phyloP scores from a whole-genome alignment of 202 grass and related monocot species.

The Zizania palustris region DNA sequence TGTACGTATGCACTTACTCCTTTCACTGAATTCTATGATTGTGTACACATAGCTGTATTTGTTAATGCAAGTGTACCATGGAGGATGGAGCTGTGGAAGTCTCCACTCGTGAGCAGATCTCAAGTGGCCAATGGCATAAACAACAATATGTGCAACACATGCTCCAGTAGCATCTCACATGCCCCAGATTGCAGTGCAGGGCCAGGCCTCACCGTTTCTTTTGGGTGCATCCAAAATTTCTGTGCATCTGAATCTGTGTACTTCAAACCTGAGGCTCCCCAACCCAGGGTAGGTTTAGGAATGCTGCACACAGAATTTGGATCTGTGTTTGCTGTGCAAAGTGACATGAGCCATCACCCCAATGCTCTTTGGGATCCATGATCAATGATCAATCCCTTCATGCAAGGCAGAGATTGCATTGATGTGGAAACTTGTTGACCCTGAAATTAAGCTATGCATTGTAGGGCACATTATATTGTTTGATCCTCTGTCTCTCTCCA shows the following conservation, averaged over 20 bases:
- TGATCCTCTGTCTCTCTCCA: neutral
- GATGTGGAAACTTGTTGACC: slow-evolving; percentile 34
- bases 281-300: slow-evolving; percentile 41
- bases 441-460: neutral
- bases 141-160: slow-evolving; percentile 47
- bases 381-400: neutral
- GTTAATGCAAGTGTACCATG: slow-evolving; percentile 46
- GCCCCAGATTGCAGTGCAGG: slow-evolving; percentile 29
- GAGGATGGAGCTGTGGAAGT: slow-evolving; percentile 42
- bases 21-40: slow-evolving; percentile 3
- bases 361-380: slow-evolving; percentile 29
- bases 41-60: slow-evolving; percentile 26
- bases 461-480: neutral
- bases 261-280: slow-evolving; percentile 53
- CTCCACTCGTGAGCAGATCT: slow-evolving; percentile 48
- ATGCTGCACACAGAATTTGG: slow-evolving; percentile 37
- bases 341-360: slow-evolving; percentile 39
- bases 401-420: neutral
- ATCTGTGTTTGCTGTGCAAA: slow-evolving; percentile 43
- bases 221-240: neutral
- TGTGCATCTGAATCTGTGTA: slow-evolving; percentile 50
- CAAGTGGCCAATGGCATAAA: slow-evolving; percentile 41
- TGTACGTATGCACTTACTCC: slow-evolving; percentile 23
- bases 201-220: neutral
- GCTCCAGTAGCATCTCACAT: slow-evolving; percentile 51